These are phyloP conservation scores for Paecilomyces sp. DNA, from an alignment of 2,329 filamentous ascomycete species.

Conservation along the genomic window DNA sequence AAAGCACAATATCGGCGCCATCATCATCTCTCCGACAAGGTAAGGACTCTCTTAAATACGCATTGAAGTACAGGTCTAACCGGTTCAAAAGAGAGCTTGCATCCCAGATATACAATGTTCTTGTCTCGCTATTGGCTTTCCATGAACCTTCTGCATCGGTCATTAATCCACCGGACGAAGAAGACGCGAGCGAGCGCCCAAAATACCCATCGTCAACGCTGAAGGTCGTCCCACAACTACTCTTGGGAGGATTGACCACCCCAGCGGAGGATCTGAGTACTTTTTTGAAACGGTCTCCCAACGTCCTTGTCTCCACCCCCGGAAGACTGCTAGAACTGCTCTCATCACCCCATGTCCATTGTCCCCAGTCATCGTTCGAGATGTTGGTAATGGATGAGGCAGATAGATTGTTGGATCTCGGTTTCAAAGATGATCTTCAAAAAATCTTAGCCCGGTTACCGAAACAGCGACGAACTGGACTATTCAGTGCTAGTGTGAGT, in stretches of 20 bases:
- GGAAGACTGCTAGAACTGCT: slow-evolving; percentile 84
- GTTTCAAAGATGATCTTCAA: slow-evolving; percentile 86
- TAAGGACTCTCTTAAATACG: slow-evolving; percentile 14
- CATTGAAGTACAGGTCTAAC: slow-evolving; percentile 2
- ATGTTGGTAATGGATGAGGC: slow-evolving; percentile 90
- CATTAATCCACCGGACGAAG: slow-evolving; percentile 34
- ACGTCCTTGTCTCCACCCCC: slow-evolving; percentile 83
- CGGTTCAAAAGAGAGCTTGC: slow-evolving; percentile 64
- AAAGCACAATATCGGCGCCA: slow-evolving; percentile 81
- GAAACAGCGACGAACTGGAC: slow-evolving; percentile 84
- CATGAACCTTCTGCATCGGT: slow-evolving; percentile 64
- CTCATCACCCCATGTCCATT: slow-evolving; percentile 78
- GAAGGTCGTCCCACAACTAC: slow-evolving; percentile 73
- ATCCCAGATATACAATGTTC: slow-evolving; percentile 77
- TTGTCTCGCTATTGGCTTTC: slow-evolving; percentile 70
- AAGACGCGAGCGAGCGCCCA: slow-evolving; percentile 14
- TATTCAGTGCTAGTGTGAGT: slow-evolving; percentile 94
- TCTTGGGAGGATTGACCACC: slow-evolving; percentile 77
- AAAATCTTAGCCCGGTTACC: slow-evolving; percentile 77
- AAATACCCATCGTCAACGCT: slow-evolving; percentile 41
- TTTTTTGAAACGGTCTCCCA: slow-evolving; percentile 78
- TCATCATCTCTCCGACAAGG: slow-evolving; percentile 82
- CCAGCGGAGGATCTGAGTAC: slow-evolving; percentile 77
- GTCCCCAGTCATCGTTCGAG: slow-evolving; percentile 82
- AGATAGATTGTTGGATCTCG: slow-evolving; percentile 83